Conservation (phyloP, 2,329 filamentous ascomycete species). For the Neopestalotiopsis sp. region DNA sequence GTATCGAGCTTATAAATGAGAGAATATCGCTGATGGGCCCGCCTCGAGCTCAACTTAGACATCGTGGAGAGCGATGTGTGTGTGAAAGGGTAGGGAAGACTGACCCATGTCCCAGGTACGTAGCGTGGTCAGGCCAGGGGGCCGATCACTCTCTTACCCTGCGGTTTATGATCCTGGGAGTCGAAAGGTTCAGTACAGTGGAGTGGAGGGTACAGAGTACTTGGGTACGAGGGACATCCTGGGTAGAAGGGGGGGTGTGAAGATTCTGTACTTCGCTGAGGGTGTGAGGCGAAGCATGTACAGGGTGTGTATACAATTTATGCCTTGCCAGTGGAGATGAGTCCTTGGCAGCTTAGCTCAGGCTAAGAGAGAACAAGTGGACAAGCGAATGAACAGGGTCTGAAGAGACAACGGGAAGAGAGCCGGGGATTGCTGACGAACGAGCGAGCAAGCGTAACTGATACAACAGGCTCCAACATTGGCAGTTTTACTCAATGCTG, state of each 20-base stretch:
- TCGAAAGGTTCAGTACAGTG: constrained; percentile 1
- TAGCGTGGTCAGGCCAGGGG: not conserved
- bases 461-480: constrained; percentile 21
- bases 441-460: constrained; percentile 13
- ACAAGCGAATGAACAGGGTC: constrained; percentile 7
- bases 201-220: constrained; percentile 16
- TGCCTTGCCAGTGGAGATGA: constrained; percentile 13
- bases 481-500: constrained; percentile 11
- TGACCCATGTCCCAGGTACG: constrained; percentile 6
- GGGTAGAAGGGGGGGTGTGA: not conserved
- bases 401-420: not conserved
- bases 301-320: not conserved
- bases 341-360: constrained; percentile 7
- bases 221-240: not conserved
- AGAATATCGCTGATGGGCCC: constrained; percentile 20
- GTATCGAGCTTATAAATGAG: constrained; percentile 20
- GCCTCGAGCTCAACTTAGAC: constrained; percentile 13
- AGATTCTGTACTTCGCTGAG: not conserved
- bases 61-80: constrained; percentile 10
- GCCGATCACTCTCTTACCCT: constrained; percentile 6
- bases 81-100: constrained; percentile 12
- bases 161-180: not conserved
- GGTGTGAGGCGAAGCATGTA: not conserved
- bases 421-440: constrained; percentile 8
- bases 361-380: not conserved